phyloP scores from a whole-genome alignment of 805 yeast genomes.

The Wickerhamiella parazyma region DNA sequence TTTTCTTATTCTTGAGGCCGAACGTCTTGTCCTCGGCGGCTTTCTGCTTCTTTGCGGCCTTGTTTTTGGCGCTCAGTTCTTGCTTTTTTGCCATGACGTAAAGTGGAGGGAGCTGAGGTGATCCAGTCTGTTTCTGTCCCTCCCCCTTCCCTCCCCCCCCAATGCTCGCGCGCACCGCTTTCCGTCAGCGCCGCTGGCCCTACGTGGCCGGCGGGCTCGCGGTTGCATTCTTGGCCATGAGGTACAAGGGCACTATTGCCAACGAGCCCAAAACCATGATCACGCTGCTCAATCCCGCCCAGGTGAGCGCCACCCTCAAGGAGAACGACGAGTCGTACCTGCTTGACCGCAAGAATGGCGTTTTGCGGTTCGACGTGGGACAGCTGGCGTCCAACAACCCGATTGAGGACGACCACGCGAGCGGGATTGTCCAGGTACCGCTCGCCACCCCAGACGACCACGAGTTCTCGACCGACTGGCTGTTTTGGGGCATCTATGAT shows the following conservation, averaged over 20 bases:
- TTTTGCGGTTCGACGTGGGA: slow-evolving; percentile 72
- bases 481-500: slow-evolving; percentile 90
- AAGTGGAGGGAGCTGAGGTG: not conserved
- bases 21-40: slow-evolving; percentile 77
- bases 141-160: not conserved
- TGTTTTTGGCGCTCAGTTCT: slow-evolving; percentile 41
- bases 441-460: slow-evolving; percentile 31
- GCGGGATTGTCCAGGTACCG: slow-evolving; percentile 54
- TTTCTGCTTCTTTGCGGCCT: slow-evolving; percentile 41
- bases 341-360: slow-evolving; percentile 79
- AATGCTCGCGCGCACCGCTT: slow-evolving; percentile 2
- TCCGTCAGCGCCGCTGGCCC: slow-evolving; percentile 10
- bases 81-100: slow-evolving; percentile 44
- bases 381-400: slow-evolving; percentile 89
- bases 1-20: slow-evolving; percentile 90
- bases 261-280: slow-evolving; percentile 9
- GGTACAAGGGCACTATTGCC: slow-evolving; percentile 5
- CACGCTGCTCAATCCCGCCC: slow-evolving; percentile 30
- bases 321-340: slow-evolving; percentile 65
- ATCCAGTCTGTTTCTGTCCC: not conserved
- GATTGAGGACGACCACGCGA: slow-evolving; percentile 86
- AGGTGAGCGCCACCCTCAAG: slow-evolving; percentile 55
- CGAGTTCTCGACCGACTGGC: slow-evolving; percentile 53
- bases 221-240: slow-evolving; percentile 6
- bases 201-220: slow-evolving; percentile 9